phyloP scores from a whole-genome alignment of 2,329 filamentous ascomycete genomes.

The Bipolaris victoriae region DNA sequence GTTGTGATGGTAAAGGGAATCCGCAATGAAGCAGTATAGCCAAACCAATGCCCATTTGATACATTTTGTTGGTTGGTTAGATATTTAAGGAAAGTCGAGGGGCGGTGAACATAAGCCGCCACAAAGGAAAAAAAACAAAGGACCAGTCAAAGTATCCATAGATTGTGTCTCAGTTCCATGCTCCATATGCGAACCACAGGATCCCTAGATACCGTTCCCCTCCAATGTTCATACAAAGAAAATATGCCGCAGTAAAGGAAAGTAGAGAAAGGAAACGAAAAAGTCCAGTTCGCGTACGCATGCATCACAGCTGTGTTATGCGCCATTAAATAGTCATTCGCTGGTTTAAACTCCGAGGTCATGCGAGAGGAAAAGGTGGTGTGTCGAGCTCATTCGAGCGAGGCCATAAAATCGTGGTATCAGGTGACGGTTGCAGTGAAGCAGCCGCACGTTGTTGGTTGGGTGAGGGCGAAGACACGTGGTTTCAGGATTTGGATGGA shows the following conservation, averaged over 20 bases:
- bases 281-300: conserved; percentile 42
- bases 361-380: conserved; percentile 39
- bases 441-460: conserved; percentile 27
- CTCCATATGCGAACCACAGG: conserved; percentile 22
- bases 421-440: conserved; percentile 28
- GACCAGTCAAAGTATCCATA: conserved; percentile 41
- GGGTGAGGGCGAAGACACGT: conserved; percentile 21
- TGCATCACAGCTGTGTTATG: conserved; percentile 39
- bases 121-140: conserved; percentile 17
- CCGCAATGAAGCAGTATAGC: conserved; percentile 12
- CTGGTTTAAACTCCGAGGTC: conserved; percentile 45
- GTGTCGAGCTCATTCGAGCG: conserved; percentile 25
- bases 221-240: conserved; percentile 31
- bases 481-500: conserved; percentile 29
- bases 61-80: conserved; percentile 11
- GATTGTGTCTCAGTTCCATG: conserved; percentile 18
- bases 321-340: conserved; percentile 49
- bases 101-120: conserved; percentile 25
- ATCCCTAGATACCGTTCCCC: conserved; percentile 37
- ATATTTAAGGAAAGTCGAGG: conserved; percentile 22
- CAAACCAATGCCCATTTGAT: conserved; percentile 15
- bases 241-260: conserved; percentile 33
- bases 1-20: neutral
- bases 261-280: conserved; percentile 27
- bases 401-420: conserved; percentile 47